phyloP scores from a whole-genome alignment of 2,329 filamentous ascomycete genomes.

The Byssothecium circinans region DNA sequence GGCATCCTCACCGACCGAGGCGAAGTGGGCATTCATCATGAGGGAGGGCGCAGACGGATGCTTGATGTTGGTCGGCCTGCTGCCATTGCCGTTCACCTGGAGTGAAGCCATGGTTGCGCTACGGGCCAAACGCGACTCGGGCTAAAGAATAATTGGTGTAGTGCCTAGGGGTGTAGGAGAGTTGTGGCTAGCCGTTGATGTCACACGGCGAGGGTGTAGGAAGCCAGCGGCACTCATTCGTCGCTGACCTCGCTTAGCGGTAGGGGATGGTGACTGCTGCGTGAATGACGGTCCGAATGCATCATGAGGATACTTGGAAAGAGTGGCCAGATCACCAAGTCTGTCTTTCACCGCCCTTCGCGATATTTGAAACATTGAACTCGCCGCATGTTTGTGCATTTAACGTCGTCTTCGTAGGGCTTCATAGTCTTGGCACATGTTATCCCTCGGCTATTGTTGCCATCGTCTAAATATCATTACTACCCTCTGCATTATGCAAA shows the following conservation, averaged over 20 bases:
- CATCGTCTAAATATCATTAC: neutral
- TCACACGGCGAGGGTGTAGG: slow-evolving; percentile 37
- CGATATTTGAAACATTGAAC: neutral
- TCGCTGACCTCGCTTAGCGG: slow-evolving; percentile 34
- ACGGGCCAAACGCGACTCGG: slow-evolving; percentile 19
- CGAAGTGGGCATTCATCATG: slow-evolving; percentile 79
- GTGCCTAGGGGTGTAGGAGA: slow-evolving; percentile 18
- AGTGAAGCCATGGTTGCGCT: slow-evolving; percentile 35
- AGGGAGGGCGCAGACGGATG: slow-evolving; percentile 48
- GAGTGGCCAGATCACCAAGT: neutral
- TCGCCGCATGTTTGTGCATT: no score
- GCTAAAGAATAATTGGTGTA: slow-evolving; percentile 38
- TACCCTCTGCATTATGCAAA: neutral
- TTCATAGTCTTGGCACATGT: neutral
- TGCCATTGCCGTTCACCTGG: slow-evolving; percentile 39
- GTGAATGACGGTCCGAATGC: slow-evolving; percentile 15
- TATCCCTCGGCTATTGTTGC: neutral
- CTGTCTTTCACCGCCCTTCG: neutral
- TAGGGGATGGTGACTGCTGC: slow-evolving; percentile 25
- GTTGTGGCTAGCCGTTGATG: slow-evolving; percentile 40
- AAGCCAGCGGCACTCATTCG: slow-evolving; percentile 30
- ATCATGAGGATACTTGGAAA: neutral
- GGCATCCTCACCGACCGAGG: slow-evolving; percentile 66
- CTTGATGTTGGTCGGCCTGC: slow-evolving; percentile 38
- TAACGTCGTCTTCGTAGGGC: neutral